Conservation (phyloP, 495 filamentous ascomycete species). For the Peziza echinospora region DNA sequence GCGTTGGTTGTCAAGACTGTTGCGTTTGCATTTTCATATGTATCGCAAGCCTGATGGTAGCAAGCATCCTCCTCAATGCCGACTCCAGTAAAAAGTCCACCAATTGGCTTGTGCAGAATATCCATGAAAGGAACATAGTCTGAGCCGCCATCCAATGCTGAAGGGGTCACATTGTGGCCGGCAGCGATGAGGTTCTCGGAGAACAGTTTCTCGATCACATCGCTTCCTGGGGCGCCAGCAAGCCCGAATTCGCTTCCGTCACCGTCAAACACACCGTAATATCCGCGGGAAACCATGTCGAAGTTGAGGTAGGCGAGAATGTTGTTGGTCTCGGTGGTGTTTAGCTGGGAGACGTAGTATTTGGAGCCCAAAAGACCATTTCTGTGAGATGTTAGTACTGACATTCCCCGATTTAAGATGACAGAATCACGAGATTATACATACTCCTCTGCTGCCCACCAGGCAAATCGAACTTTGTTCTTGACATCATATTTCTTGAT, state of each 20-base stretch:
- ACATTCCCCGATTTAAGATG: background rate
- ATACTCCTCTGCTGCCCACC: slow-evolving; percentile 30
- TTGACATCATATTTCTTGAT: slow-evolving; percentile 19
- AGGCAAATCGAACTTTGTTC: slow-evolving; percentile 26
- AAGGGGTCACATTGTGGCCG: slow-evolving; percentile 19
- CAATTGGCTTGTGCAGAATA: slow-evolving; percentile 19
- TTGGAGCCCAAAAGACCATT: slow-evolving; percentile 22
- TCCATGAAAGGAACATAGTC: slow-evolving; percentile 27
- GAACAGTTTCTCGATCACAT: slow-evolving; percentile 21
- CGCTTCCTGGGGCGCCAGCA: slow-evolving; percentile 17
- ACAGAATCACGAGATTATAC: too few species aligned
- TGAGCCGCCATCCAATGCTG: slow-evolving; percentile 22
- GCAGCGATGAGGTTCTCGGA: slow-evolving; percentile 18
- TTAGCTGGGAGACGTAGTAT: slow-evolving; percentile 22
- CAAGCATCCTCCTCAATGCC: slow-evolving; percentile 24
- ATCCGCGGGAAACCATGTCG: slow-evolving; percentile 25
- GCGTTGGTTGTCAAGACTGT: slow-evolving; percentile 24
- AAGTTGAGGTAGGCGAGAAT: slow-evolving; percentile 28
- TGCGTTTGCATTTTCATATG: slow-evolving; percentile 22
- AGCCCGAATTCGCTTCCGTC: slow-evolving; percentile 21
- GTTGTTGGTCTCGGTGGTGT: slow-evolving; percentile 19
- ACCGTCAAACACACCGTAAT: slow-evolving; percentile 23
- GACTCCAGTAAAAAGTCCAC: slow-evolving; percentile 26
- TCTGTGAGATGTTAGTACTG: background rate
- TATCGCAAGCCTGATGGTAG: slow-evolving; percentile 27